These are phyloP conservation scores for Angophora floribunda DNA, from an alignment of 345 rosid species.

Conservation along the genomic window DNA sequence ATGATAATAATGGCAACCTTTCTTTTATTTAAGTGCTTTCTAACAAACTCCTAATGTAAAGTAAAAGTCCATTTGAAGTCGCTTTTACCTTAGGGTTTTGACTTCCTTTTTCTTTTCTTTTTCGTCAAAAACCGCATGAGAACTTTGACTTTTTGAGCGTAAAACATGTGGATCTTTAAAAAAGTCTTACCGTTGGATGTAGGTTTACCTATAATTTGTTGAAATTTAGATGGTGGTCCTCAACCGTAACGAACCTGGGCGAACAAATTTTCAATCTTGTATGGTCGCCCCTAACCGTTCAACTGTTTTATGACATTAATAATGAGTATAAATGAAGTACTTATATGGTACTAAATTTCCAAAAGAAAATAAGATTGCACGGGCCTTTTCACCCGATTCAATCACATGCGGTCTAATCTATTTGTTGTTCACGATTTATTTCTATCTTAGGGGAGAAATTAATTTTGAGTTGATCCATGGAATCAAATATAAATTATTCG, in stretches of 20 bases:
- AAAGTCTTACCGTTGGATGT: neutral
- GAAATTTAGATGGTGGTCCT: neutral
- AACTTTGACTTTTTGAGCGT: neutral
- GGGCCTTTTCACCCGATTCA: neutral
- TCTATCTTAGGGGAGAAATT: neutral
- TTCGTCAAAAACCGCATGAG: neutral
- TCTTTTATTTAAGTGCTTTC: neutral
- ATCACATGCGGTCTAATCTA: neutral
- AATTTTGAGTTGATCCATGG: neutral
- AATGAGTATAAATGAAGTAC: neutral
- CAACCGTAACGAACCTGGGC: neutral
- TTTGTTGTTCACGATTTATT: neutral
- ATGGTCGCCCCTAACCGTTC: neutral
- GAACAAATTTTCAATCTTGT: neutral
- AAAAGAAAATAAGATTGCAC: neutral
- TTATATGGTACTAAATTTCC: neutral
- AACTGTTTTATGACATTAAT: neutral
- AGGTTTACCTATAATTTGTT: neutral
- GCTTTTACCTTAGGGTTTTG: neutral
- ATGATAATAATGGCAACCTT: neutral
- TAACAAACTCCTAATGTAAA: neutral
- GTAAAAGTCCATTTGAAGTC: neutral
- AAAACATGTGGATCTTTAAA: neutral
- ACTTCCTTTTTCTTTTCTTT: neutral
- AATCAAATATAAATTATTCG: neutral